These are phyloP conservation scores for Boletus sp. DNA, from an alignment of 768 basidiomycete genomes.

Conservation along the genomic window DNA sequence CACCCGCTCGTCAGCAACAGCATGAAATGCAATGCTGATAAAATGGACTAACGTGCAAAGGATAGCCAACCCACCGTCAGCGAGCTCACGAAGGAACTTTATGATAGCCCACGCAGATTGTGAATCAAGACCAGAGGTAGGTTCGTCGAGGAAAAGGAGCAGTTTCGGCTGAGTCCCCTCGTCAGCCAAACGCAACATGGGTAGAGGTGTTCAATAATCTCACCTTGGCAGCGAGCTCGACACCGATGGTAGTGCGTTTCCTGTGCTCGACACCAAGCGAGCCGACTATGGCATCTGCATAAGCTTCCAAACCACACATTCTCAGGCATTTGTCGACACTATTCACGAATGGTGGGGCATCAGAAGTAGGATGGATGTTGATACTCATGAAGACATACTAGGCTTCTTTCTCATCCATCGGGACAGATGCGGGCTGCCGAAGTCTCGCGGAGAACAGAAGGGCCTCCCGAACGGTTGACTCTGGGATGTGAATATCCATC, in stretches of 20 bases:
- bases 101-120: constrained; percentile 53
- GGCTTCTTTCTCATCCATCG: constrained; percentile 69
- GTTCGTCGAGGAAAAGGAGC: constrained; percentile 59
- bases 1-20: background rate
- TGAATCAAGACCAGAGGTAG: constrained; percentile 55
- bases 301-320: constrained; percentile 62
- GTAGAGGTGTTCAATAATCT: background rate
- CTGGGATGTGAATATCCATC: constrained; percentile 74
- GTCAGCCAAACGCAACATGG: background rate
- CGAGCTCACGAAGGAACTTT: constrained; percentile 49
- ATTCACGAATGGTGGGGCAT: background rate
- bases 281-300: constrained; percentile 65
- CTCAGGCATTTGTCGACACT: constrained; percentile 58
- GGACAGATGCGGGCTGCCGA: constrained; percentile 67
- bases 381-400: constrained; percentile 51
- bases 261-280: constrained; percentile 48
- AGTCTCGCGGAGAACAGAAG: constrained; percentile 76
- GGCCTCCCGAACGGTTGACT: constrained; percentile 78
- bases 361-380: background rate
- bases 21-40: background rate
- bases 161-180: constrained; percentile 35
- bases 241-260: constrained; percentile 59
- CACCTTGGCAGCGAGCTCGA: constrained; percentile 58
- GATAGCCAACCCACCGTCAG: constrained; percentile 54
- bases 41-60: constrained; percentile 46